These are phyloP conservation scores for Nigrospora oryzae DNA, from an alignment of 2,329 filamentous ascomycete species.

Conservation along the genomic window DNA sequence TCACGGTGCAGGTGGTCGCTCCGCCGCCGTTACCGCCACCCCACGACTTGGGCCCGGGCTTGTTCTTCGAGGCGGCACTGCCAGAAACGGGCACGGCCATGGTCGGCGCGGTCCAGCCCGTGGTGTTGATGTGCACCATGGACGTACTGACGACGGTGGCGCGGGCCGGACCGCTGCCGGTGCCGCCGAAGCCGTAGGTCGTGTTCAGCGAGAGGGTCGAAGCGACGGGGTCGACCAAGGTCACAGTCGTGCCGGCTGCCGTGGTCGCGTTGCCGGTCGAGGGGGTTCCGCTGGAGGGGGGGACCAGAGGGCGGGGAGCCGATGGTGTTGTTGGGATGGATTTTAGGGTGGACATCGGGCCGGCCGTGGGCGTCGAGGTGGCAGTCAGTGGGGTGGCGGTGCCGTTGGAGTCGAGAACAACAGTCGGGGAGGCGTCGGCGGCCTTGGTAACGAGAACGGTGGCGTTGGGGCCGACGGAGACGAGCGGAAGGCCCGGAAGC, in stretches of 20 bases:
- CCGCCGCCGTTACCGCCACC: conserved; percentile 2
- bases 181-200: neutral
- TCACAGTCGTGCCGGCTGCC: neutral
- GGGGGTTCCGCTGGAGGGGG: neutral
- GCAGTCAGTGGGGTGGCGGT: too few relatives aligned
- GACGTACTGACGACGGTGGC: neutral
- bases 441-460: neutral
- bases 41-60: conserved; percentile 3
- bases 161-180: conserved; percentile 1
- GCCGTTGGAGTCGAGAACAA: too few relatives aligned
- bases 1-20: conserved; percentile 2
- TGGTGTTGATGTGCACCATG: neutral
- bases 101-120: neutral
- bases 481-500: neutral
- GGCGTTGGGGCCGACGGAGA: neutral
- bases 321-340: neutral
- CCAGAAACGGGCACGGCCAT: neutral
- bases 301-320: neutral
- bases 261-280: neutral
- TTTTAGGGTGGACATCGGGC: too few relatives aligned
- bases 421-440: too few relatives aligned
- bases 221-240: neutral
- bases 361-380: too few relatives aligned
- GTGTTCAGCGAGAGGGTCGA: neutral
- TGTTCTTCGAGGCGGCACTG: conserved; percentile 2